Evolutionary conservation across 345 rosid species (phyloP), one percentile per base, ranked within the genome.

Genomic region (Mangifera indica): DNA sequence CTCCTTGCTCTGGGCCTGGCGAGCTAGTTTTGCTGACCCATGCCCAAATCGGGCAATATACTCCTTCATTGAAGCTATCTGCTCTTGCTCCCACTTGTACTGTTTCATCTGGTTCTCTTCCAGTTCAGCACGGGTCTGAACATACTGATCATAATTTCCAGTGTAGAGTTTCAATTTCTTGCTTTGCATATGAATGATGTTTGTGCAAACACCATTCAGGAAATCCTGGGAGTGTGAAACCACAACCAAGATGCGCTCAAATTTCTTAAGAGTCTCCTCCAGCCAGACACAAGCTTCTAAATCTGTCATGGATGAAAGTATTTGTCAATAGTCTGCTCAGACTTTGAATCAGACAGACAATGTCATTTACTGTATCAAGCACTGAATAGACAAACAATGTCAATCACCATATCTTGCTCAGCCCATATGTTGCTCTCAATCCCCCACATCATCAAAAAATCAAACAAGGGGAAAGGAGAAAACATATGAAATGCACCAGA

Each of bases 61-160:
- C 73, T 96, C 99, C 85, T 96, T 96, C 99, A 96, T 96, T 51
- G 86, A 79, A 71, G 98, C 67, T 76, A 96, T 96, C 86, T 96
- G 99, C 82, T 96, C 98, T 87, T 93, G 98, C 85, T 96, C 99
- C 99, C 98, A 96, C 80, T 85, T 87, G 87, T 93, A 96, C 69
- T 96, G 96, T 75, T 96, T 96, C 99, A 96, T 96, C 84, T 96
- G 98, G 80, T 96, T 96, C 79, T 93, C 99, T 75, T 96, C 99
- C 60, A 96, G 81, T 45, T 91, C 99, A 51, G 93, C 18, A 72
- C 99, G 98, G 12, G 99, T 96, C 82, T 96, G 99, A 71, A 84
- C 88, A 77, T 96, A 96, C 82, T 96, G 99, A 76, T 96, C 99
- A 58, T 75, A 96, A 75, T 96, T 96, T 44, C 99, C 99, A 52